Conservation (phyloP, 176 grass and related monocot species). For the Guadua angustifolia region DNA sequence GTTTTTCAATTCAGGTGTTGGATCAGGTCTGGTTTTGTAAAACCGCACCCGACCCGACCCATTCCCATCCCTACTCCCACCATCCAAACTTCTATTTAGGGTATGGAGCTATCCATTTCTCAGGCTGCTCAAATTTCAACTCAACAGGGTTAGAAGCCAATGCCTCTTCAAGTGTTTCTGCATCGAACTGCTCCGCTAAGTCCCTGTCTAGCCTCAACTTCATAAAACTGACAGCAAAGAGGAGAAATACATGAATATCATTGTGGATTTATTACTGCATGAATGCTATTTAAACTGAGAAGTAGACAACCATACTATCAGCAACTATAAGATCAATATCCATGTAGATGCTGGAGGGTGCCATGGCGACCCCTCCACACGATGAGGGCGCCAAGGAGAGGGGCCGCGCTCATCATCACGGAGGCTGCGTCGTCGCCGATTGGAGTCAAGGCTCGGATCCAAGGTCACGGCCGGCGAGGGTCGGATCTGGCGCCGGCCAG, state of each 20-base stretch:
- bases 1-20: too few species aligned
- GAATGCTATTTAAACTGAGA: slow-evolving; percentile 6
- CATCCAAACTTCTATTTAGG: slow-evolving; percentile 90
- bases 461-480: too few species aligned
- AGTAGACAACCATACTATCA: neutral
- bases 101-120: slow-evolving; percentile 89
- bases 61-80: too few species aligned
- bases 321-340: neutral
- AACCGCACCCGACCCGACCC: too few species aligned
- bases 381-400: too few species aligned
- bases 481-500: too few species aligned
- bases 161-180: slow-evolving; percentile 71
- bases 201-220: slow-evolving; percentile 88
- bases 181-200: slow-evolving; percentile 71
- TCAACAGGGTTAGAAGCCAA: slow-evolving; percentile 70
- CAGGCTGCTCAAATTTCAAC: slow-evolving; percentile 76
- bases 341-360: neutral
- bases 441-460: too few species aligned
- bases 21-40: too few species aligned
- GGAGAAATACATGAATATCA: slow-evolving; percentile 16
- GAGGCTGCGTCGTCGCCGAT: too few species aligned
- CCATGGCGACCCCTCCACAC: too few species aligned
- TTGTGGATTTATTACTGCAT: slow-evolving; percentile 18
- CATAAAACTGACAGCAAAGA: slow-evolving; percentile 70
- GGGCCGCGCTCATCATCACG: too few species aligned